Percentiles rank a stretch among this genome's conserved stretches.
Evolutionary conservation across 169 alveolate species (phyloP).

Genomic region (Babesia ovata): DNA sequence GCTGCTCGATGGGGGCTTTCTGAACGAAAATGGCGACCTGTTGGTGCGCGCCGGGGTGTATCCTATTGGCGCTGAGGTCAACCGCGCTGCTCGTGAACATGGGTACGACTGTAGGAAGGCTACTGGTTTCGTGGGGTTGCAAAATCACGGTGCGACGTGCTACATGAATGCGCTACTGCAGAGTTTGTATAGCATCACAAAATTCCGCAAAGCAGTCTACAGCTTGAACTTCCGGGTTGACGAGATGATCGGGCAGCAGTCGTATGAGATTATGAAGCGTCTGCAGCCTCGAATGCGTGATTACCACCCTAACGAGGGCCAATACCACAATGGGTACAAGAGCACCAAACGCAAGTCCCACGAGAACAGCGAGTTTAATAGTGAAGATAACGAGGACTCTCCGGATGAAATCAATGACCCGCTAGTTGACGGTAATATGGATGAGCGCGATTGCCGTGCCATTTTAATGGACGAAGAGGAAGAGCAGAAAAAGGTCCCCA

Average conservation of each 20-base stretch:
- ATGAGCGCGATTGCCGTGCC: constrained; percentile 75
- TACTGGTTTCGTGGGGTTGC: constrained; percentile 94
- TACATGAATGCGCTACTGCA: constrained; percentile 98
- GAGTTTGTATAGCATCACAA: constrained; percentile 94
- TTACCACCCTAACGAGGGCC: neutral
- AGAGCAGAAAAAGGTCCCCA: constrained; percentile 80
- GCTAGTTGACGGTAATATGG: constrained; percentile 41
- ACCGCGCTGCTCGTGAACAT: constrained; percentile 70
- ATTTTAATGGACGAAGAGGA: constrained; percentile 79
- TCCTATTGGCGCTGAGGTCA: constrained; percentile 77
- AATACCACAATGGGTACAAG: constrained; percentile 10
- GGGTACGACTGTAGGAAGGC: constrained; percentile 77
- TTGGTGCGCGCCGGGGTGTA: constrained; percentile 80
- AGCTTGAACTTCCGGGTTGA: constrained; percentile 73
- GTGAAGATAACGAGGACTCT: neutral
- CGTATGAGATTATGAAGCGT: constrained; percentile 53
- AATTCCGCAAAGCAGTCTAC: constrained; percentile 92
- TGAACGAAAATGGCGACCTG: constrained; percentile 72
- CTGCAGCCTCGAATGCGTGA: constrained; percentile 29
- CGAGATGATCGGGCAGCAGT: constrained; percentile 65
- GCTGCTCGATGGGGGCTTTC: constrained; percentile 74
- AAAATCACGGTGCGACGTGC: constrained; percentile 97
- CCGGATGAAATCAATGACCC: constrained; percentile 12
- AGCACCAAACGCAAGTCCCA: constrained; percentile 35
- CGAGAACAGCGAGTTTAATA: constrained; percentile 13